Conservation (phyloP, 164 flowering plant species). For the Aristolochia contorta region DNA sequence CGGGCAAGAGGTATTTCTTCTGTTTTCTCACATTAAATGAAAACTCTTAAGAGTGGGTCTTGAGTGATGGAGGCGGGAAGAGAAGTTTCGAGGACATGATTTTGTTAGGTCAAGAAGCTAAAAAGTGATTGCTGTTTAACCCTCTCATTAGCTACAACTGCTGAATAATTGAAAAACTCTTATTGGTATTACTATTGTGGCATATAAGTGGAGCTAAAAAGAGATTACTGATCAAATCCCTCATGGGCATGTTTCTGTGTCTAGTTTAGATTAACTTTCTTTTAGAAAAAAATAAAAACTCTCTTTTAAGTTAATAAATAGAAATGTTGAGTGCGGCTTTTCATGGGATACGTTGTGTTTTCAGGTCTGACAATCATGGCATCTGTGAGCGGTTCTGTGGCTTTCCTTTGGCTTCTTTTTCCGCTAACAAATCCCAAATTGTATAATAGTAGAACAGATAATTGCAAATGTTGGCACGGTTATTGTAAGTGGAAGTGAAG, state of each 20-base stretch:
- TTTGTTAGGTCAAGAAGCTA: too few relatives aligned
- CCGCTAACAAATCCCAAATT: constrained; percentile 50
- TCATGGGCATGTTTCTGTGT: too few relatives aligned
- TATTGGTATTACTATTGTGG: neutral
- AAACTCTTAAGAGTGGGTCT: too few relatives aligned
- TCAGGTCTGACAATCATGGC: constrained; percentile 14
- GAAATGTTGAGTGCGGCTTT: neutral
- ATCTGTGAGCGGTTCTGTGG: constrained; percentile 40
- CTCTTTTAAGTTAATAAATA: too few relatives aligned
- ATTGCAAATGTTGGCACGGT: constrained; percentile 70
- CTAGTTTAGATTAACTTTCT: too few relatives aligned
- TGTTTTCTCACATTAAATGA: neutral
- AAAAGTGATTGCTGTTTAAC: neutral
- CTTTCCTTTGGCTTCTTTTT: constrained; percentile 52
- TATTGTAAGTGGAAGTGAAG: constrained; percentile 44
- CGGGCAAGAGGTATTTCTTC: constrained; percentile 42
- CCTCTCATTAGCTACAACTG: too few relatives aligned
- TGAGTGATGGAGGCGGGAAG: too few relatives aligned
- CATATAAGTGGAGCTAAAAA: neutral
- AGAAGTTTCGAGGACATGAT: too few relatives aligned
- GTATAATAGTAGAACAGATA: constrained; percentile 41
- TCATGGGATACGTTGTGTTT: neutral
- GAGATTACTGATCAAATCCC: too few relatives aligned
- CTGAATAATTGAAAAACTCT: too few relatives aligned
- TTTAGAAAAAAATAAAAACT: too few relatives aligned